A percentile compares a stretch with the other conserved stretches of the same genome.
Conservation (phyloP, 441 rosid genomes). For the Bruguiera hainesii region DNA sequence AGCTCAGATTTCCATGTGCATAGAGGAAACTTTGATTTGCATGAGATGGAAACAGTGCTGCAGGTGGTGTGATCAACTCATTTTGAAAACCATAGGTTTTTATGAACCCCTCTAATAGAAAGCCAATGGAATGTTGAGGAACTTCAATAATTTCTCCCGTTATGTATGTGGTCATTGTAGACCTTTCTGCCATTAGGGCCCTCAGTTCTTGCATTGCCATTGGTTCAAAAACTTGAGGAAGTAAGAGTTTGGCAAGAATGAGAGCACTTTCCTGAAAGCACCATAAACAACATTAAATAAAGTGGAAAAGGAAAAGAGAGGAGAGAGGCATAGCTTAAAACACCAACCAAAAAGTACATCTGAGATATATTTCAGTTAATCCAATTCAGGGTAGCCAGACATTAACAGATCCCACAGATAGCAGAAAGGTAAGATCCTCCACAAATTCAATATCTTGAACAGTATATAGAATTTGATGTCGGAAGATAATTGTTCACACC, state of each 20-base stretch:
- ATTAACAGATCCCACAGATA: not conserved
- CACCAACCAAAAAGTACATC: constrained; percentile 6
- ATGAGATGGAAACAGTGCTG: constrained; percentile 47
- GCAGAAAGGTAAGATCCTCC: not conserved
- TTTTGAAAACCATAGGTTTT: constrained; percentile 53
- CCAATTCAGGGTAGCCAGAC: not conserved
- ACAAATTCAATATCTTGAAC: not conserved
- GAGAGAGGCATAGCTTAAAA: not conserved
- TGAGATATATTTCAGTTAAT: not conserved
- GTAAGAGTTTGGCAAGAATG: constrained; percentile 63
- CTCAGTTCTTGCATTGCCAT: constrained; percentile 76
- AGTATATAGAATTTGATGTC: constrained; percentile 5
- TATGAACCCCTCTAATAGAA: constrained; percentile 76
- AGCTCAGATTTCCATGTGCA: constrained; percentile 37
- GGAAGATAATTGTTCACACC: constrained; percentile 35
- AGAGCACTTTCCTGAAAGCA: constrained; percentile 77
- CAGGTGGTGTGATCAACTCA: constrained; percentile 64
- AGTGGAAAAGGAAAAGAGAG: not conserved
- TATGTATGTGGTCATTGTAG: constrained; percentile 46
- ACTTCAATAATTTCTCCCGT: constrained; percentile 74
- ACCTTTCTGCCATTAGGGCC: constrained; percentile 66
- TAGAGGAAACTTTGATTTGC: constrained; percentile 32
- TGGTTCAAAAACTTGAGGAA: constrained; percentile 85
- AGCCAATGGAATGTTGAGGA: constrained; percentile 54
- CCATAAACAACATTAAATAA: not conserved